A percentile compares a stretch with the other conserved stretches of the same genome.
These are phyloP conservation scores for Colletotrichum incanum DNA, from an alignment of 2,329 filamentous ascomycete species.

Conservation along the genomic window DNA sequence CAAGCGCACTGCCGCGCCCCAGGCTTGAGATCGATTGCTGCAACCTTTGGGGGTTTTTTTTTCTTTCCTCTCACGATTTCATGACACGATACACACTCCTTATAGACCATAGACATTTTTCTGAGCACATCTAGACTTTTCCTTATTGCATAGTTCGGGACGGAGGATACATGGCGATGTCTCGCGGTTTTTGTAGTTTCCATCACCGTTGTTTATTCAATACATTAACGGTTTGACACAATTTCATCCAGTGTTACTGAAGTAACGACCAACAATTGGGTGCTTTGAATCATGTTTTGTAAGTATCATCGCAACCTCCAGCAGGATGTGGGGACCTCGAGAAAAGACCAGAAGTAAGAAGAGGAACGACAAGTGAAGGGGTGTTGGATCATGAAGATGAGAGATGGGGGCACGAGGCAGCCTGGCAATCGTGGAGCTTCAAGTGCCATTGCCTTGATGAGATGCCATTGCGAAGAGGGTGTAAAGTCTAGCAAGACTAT, in stretches of 20 bases:
- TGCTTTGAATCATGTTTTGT: background rate
- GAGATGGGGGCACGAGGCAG: too few species aligned
- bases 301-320: too few species aligned
- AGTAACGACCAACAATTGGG: too few species aligned
- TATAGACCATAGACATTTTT: slow-evolving; percentile 23
- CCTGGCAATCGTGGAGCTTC: too few species aligned
- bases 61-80: background rate
- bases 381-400: too few species aligned
- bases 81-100: slow-evolving; percentile 4
- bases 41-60: background rate
- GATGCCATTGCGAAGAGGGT: too few species aligned
- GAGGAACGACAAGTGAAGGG: too few species aligned
- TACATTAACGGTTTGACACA: too few species aligned
- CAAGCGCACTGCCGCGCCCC: slow-evolving; percentile 23
- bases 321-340: too few species aligned
- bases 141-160: background rate
- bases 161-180: background rate
- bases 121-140: background rate
- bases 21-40: background rate
- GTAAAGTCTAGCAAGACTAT: too few species aligned
- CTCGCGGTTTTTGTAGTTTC: background rate
- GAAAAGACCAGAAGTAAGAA: too few species aligned
- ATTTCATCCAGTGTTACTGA: background rate
- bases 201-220: background rate
- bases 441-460: too few species aligned